phyloP scores from a whole-genome alignment of 306 rosid genomes.

The Mimosa bimucronata region DNA sequence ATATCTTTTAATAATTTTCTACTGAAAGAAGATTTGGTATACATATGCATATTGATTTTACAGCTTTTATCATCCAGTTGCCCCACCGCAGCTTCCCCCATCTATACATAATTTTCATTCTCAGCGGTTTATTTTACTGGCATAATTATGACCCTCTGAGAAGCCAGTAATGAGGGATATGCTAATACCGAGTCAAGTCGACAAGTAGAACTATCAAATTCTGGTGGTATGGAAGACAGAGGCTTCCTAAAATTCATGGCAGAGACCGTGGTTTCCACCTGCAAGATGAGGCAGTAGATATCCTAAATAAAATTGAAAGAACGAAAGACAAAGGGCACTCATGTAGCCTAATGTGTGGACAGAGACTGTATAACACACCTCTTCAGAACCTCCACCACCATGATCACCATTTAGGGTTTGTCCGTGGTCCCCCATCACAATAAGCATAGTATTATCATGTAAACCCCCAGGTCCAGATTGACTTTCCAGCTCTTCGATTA shows the following conservation, averaged over 20 bases:
- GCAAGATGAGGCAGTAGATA: slow-evolving; percentile 41
- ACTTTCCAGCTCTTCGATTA: slow-evolving; percentile 70
- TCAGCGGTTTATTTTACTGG: background rate
- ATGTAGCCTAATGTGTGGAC: slow-evolving; percentile 21
- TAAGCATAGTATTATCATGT: slow-evolving; percentile 89
- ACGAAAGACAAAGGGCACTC: background rate
- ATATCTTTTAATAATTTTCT: background rate
- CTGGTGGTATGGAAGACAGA: slow-evolving; percentile 49
- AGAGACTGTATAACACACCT: slow-evolving; percentile 56
- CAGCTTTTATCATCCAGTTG: background rate
- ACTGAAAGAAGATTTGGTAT: background rate
- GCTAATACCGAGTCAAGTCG: slow-evolving; percentile 68
- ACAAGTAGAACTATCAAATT: slow-evolving; percentile 59
- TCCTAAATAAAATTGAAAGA: slow-evolving; percentile 22
- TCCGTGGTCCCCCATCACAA: slow-evolving; percentile 99
- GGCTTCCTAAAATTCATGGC: slow-evolving; percentile 83
- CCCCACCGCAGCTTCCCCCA: slow-evolving; percentile 4
- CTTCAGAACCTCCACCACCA: slow-evolving; percentile 98
- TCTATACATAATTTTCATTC: slow-evolving; percentile 2
- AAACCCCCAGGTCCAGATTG: slow-evolving; percentile 80
- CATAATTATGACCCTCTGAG: background rate
- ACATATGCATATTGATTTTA: slow-evolving; percentile 10
- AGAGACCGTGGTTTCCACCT: slow-evolving; percentile 94
- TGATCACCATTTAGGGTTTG: slow-evolving; percentile 98
- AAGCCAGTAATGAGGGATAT: slow-evolving; percentile 24